Evolutionary conservation across 257 asterid genomes (phyloP), one percentile per base, ranked within the genome.

Genomic region (Lithospermum erythrorhizon): DNA sequence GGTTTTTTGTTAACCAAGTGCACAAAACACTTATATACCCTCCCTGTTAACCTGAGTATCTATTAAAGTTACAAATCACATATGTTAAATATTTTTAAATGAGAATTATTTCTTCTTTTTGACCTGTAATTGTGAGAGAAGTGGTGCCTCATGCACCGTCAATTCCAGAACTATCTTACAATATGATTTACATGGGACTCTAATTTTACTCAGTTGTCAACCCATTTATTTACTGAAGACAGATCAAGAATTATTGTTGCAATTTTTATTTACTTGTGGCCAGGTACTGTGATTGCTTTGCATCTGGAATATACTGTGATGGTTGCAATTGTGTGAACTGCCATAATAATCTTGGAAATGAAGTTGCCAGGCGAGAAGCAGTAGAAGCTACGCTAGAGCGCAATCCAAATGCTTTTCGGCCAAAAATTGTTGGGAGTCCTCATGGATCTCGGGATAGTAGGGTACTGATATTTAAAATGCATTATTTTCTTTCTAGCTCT

Each of bases 241-340:
- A 5, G 4, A 5, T 53, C 13, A 19, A 1, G 3, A 6, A 53
- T 9, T 6, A 18, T n/a, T 52, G 2, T 21, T 53, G 11, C 13
- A 53, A n/a, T 53, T n/a, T n/a, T 53, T 22, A 20, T 53, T 53
- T 48, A 55, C 41, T 62, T 57, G 59, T 68, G 55, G 51, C 62
- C 83, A 87, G 94, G 84, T 84, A 84, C 68, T 87, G 94, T 62
- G 94, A 82, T 64, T 84, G 94, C 75, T 87, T 87, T 79, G 75
- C 94, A 24, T 70, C 78, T 62, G 89, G 94, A 65, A 62, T 24
- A 54, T 81, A 75, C 65, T 87, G 96, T 55, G 79, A 82, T 71
- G 87, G 87, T 52, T 87, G 96, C 71, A 79, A 76, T 67, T 84
- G 96, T 76, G 24, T 59, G 37, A 75, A 78, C 49, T 84, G 94